Percentiles rank a stretch among this genome's conserved stretches.
Conservation (phyloP, 2,329 filamentous ascomycete genomes). For the Ophiostoma quercus region DNA sequence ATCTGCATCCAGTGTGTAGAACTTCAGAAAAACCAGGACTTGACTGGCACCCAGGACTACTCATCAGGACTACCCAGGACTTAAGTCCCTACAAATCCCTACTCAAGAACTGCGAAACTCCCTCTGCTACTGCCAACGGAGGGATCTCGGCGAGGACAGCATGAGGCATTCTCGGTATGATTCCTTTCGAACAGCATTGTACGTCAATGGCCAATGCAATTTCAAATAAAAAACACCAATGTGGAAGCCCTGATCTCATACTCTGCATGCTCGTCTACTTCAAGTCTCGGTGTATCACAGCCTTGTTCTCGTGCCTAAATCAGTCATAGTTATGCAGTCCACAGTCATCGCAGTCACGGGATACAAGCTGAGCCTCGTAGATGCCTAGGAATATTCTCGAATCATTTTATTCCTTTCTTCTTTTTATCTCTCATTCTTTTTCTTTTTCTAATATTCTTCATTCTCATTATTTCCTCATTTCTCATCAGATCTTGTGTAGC, state of each 20-base stretch:
- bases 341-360: conserved; percentile 6
- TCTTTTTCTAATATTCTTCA: no score
- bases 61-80: no score
- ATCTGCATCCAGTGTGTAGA: not conserved
- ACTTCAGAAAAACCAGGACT: no score
- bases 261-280: not conserved
- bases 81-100: no score
- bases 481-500: not conserved
- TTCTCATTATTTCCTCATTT: no score
- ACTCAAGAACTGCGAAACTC: not conserved
- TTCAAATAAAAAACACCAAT: no score
- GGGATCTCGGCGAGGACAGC: no score
- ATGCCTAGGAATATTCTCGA: not conserved
- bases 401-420: not conserved
- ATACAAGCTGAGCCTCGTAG: not conserved
- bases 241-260: no score
- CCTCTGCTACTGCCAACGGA: not conserved
- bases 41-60: no score
- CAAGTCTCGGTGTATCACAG: not conserved
- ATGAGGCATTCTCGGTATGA: not conserved
- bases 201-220: no score
- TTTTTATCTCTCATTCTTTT: not conserved
- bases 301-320: conserved; percentile 4
- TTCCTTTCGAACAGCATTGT: not conserved
- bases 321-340: not conserved